Evolutionary conservation across 75 land plant species (phyloP).

Genomic region (Pinus taeda): DNA sequence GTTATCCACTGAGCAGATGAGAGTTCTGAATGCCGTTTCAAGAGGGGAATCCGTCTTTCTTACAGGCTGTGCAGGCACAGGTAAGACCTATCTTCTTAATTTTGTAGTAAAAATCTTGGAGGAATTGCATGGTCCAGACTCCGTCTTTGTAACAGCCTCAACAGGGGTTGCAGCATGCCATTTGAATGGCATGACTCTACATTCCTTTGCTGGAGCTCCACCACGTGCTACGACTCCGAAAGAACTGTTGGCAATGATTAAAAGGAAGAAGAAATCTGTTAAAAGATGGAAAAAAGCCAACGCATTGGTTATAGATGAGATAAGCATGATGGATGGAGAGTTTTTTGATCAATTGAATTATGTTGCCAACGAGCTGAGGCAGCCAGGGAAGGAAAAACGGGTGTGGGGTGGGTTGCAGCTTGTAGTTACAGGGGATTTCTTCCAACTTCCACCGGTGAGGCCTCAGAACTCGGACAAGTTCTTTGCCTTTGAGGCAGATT

Average conservation of each 20-base stretch:
- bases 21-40: constrained; percentile 38
- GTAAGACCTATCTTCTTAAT: constrained; percentile 54
- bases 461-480: constrained; percentile 22
- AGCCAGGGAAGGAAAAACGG: neutral
- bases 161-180: constrained; percentile 78
- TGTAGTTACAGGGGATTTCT: constrained; percentile 66
- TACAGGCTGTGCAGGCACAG: constrained; percentile 87
- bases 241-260: constrained; percentile 17
- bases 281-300: constrained; percentile 52
- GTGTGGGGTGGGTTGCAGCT: constrained; percentile 73
- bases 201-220: constrained; percentile 72
- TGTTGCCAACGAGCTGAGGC: constrained; percentile 41
- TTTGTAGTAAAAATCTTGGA: constrained; percentile 28
- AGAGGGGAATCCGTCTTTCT: constrained; percentile 59
- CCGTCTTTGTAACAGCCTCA: constrained; percentile 76
- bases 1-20: constrained; percentile 37
- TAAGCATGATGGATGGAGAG: constrained; percentile 73
- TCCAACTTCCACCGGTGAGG: constrained; percentile 66
- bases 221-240: constrained; percentile 16
- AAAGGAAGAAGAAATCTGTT: neutral
- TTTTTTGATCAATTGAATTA: constrained; percentile 64
- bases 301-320: constrained; percentile 74
- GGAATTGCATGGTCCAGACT: constrained; percentile 17
- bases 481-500: constrained; percentile 77
- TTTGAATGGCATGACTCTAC: constrained; percentile 62